Base-by-base conservation (phyloP, 2,329 filamentous ascomycete species). In the Bimuria novae-zelandiae region DNA sequence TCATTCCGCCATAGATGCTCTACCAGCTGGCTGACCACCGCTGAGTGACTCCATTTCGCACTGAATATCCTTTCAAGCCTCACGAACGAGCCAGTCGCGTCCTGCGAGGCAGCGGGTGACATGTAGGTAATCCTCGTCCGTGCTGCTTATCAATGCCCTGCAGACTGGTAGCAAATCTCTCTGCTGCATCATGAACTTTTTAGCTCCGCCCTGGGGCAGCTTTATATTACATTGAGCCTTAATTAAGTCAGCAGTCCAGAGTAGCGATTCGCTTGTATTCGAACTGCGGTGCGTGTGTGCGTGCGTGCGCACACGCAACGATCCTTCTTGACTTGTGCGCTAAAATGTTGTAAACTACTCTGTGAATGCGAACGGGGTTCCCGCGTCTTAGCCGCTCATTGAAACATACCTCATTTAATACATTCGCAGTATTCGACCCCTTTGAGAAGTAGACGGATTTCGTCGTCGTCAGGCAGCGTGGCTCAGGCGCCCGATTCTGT, bases 391-490 rank as follows among this genome's bases (percentile, higher is more conserved):
- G 29, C 25, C 36, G 25, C 36, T 27, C 23, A 17, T 16, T 16
- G 36, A 33, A 27, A 40, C 36, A 3, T 5, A 23, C 11, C 11
- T 39, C 8, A 45, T 46, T 21, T 16, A 41, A 19, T 37, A 17
- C n/a, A 1, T 19, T 45, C 22, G 23, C 41, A 27, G 41, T 43
- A 36, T 41, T 12, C 32, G 7, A 17, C 32, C 30, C 12, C 5
- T 42, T 30, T 35, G 43, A 42, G 39, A n/a, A 52, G 37, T 54
- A 55, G 46, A 54, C n/a, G 40, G 32, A 37, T 53, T 16, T 16
- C 49, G 47, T 59, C 56, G 62, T 69, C 64, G 67, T 69, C 60
- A 69, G 60, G 58, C 50, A 55, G 37, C 39, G 68, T 63, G 68
- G 68, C 68, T 69, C 56, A 64, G 64, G 37, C 43, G 16, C 51